phyloP scores from a whole-genome alignment of 345 rosid genomes.

The Brassica rapa region DNA sequence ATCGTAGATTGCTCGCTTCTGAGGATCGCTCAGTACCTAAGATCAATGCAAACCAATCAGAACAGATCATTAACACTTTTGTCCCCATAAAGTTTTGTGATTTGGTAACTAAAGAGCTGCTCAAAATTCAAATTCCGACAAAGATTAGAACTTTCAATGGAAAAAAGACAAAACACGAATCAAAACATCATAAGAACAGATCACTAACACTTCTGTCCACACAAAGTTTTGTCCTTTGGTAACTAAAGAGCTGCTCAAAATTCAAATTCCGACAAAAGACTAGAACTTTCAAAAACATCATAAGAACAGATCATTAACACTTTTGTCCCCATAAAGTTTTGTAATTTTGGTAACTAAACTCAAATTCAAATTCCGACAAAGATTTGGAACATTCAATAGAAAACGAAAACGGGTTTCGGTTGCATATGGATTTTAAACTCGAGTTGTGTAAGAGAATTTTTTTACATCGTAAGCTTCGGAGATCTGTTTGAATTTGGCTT shows the following conservation, averaged over 20 bases:
- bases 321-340: not conserved
- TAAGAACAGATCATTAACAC: not conserved
- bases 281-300: not conserved
- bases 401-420: not conserved
- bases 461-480: constrained; percentile 91
- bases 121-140: not conserved
- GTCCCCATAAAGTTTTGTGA: not conserved
- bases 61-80: not conserved
- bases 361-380: not conserved
- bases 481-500: constrained; percentile 90
- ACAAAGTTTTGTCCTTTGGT: not conserved
- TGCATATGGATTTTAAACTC: not conserved
- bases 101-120: not conserved
- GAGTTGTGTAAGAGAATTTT: constrained; percentile 27
- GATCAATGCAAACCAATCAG: constrained; percentile 7
- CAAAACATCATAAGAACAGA: no score
- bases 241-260: not conserved
- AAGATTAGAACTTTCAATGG: not conserved
- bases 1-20: constrained; percentile 74
- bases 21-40: constrained; percentile 82
- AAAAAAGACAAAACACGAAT: not conserved
- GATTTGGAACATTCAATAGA: not conserved
- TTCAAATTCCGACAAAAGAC: not conserved
- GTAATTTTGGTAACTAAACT: not conserved
- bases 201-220: not conserved